Evolutionary conservation across 1,139 yeast species (phyloP).

Genomic region (Candida tropicalis): DNA sequence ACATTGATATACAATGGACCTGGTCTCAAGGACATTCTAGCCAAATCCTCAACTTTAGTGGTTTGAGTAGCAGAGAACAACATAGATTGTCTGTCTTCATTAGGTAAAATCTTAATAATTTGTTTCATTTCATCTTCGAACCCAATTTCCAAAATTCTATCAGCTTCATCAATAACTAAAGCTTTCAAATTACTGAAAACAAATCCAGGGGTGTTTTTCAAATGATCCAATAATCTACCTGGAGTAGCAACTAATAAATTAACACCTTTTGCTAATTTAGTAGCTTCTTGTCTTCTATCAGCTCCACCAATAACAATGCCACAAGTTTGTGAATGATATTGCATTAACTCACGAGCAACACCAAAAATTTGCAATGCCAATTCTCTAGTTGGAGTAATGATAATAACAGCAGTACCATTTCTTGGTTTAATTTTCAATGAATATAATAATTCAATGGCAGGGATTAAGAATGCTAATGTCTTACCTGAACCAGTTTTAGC

Average conservation of each 20-base stretch:
- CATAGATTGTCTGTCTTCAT: constrained; percentile 95
- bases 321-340: constrained; percentile 86
- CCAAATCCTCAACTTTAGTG: constrained; percentile 96
- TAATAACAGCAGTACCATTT: constrained; percentile 87
- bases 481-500: constrained; percentile 99
- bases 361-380: constrained; percentile 96
- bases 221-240: constrained; percentile 93
- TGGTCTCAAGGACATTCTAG: constrained; percentile 90
- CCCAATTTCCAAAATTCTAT: constrained; percentile 93
- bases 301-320: constrained; percentile 99
- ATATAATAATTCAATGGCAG: constrained; percentile 90
- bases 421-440: constrained; percentile 62
- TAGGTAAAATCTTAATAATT: constrained; percentile 90
- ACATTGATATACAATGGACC: constrained; percentile 97
- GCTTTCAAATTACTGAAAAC: constrained; percentile 94
- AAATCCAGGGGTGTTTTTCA: constrained; percentile 93
- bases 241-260: constrained; percentile 95
- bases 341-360: constrained; percentile 92
- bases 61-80: constrained; percentile 98
- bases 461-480: constrained; percentile 91
- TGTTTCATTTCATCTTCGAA: constrained; percentile 99
- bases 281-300: constrained; percentile 96
- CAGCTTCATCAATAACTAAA: constrained; percentile 94
- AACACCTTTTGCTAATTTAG: constrained; percentile 90
- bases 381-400: constrained; percentile 85